These are phyloP conservation scores for Phalaenopsis hybrid DNA, from an alignment of 116 monocot species.

Conservation along the genomic window DNA sequence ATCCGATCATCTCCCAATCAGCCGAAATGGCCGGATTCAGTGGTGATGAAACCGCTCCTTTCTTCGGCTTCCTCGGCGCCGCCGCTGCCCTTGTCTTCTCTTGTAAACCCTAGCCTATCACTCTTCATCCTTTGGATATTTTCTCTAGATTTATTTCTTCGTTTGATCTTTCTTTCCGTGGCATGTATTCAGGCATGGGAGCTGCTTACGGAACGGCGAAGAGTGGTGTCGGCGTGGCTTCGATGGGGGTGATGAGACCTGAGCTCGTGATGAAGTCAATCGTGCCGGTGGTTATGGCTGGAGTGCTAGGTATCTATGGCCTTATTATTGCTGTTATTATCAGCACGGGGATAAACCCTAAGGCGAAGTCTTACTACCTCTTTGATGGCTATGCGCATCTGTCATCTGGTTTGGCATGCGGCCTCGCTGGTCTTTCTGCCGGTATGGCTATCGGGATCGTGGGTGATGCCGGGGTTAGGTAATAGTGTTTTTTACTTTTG, in stretches of 20 bases:
- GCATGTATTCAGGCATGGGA: slow-evolving; percentile 15
- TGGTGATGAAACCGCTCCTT: slow-evolving; percentile 93
- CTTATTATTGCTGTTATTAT: slow-evolving; percentile 23
- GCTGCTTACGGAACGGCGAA: slow-evolving; percentile 26
- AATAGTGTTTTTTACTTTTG: background rate
- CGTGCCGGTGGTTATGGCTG: slow-evolving; percentile 29
- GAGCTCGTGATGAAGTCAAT: slow-evolving; percentile 33
- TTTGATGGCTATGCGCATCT: slow-evolving; percentile 28
- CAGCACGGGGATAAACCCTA: slow-evolving; percentile 29
- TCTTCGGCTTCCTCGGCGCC: slow-evolving; percentile 97
- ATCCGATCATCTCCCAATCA: background rate
- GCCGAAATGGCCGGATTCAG: slow-evolving; percentile 52
- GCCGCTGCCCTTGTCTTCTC: slow-evolving; percentile 94
- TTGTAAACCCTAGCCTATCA: slow-evolving; percentile 22
- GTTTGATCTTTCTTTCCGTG: background rate
- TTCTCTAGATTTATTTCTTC: background rate
- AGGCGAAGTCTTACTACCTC: slow-evolving; percentile 26
- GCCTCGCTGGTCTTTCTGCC: slow-evolving; percentile 20
- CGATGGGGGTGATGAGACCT: slow-evolving; percentile 30
- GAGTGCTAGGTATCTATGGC: slow-evolving; percentile 22
- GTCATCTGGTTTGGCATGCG: slow-evolving; percentile 21
- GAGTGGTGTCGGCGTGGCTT: slow-evolving; percentile 27
- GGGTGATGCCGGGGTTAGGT: slow-evolving; percentile 27
- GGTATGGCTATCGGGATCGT: slow-evolving; percentile 29
- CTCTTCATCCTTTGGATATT: background rate